Conservation (phyloP, 495 filamentous ascomycete genomes). For the Antarctomyces pellizariae region DNA sequence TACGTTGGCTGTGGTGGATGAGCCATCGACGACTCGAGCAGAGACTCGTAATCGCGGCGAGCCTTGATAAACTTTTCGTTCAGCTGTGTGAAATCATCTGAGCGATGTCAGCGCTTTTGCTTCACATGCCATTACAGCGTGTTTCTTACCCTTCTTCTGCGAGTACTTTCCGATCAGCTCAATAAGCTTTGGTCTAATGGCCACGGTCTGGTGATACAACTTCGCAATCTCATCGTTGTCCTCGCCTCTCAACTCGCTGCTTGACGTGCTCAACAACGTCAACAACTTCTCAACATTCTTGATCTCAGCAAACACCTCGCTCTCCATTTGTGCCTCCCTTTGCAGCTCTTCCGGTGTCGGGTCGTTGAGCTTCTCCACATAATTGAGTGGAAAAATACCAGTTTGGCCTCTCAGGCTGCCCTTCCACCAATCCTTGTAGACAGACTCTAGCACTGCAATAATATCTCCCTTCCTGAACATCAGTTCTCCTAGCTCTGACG, state of each 20-base stretch:
- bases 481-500: constrained; percentile 80
- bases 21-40: constrained; percentile 92
- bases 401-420: constrained; percentile 83
- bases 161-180: constrained; percentile 98
- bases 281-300: constrained; percentile 96
- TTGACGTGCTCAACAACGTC: constrained; percentile 83
- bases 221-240: constrained; percentile 91
- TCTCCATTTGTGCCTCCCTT: constrained; percentile 90
- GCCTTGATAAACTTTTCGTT: constrained; percentile 99
- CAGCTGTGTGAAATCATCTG: constrained; percentile 91
- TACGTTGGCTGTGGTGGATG: constrained; percentile 47
- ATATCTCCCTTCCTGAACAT: constrained; percentile 94
- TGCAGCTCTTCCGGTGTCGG: constrained; percentile 88
- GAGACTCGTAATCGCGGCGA: constrained; percentile 77
- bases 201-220: constrained; percentile 79
- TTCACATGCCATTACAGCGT: background rate
- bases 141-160: constrained; percentile 71
- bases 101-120: constrained; percentile 1
- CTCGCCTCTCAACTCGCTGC: constrained; percentile 60
- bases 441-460: constrained; percentile 89
- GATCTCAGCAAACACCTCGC: constrained; percentile 93
- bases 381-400: constrained; percentile 95
- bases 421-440: constrained; percentile 99
- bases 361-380: constrained; percentile 91
- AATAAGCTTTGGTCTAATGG: constrained; percentile 89